Evolutionary conservation across 768 basidiomycete genomes (phyloP).

Genomic region (Cyclocybe cylindracea): DNA sequence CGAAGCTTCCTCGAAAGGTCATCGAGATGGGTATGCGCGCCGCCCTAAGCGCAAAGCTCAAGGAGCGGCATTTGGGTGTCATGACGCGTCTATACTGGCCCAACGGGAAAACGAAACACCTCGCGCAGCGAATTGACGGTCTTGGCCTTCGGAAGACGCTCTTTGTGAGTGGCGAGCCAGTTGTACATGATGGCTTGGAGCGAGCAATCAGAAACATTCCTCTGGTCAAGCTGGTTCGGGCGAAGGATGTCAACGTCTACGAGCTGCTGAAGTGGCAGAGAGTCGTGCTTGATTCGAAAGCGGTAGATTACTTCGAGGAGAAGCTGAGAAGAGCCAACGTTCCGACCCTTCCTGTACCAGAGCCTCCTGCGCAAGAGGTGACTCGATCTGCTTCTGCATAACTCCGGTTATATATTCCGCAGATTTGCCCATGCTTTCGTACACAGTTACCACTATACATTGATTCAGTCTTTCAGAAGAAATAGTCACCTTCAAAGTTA

Average conservation of each 20-base stretch:
- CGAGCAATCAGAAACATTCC: slow-evolving; percentile 72
- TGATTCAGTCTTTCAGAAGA: no score
- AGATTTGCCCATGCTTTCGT: no score
- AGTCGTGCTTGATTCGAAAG: slow-evolving; percentile 77
- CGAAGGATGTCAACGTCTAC: slow-evolving; percentile 74
- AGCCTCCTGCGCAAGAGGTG: slow-evolving; percentile 5
- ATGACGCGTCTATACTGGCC: slow-evolving; percentile 76
- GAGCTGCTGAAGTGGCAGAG: slow-evolving; percentile 84
- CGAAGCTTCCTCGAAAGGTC: slow-evolving; percentile 91
- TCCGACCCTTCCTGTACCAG: slow-evolving; percentile 25
- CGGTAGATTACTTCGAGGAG: slow-evolving; percentile 77
- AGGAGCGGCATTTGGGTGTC: slow-evolving; percentile 72
- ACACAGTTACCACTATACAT: no score
- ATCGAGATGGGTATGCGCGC: slow-evolving; percentile 91
- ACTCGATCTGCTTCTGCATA: no score
- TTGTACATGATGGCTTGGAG: slow-evolving; percentile 54
- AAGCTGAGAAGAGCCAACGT: slow-evolving; percentile 51
- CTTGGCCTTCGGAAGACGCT: slow-evolving; percentile 74
- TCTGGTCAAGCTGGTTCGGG: slow-evolving; percentile 62
- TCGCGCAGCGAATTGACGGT: slow-evolving; percentile 60
- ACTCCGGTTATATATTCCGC: no score
- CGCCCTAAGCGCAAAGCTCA: slow-evolving; percentile 82
- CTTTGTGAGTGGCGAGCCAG: slow-evolving; percentile 68
- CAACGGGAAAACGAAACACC: slow-evolving; percentile 67
- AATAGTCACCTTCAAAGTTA: slow-evolving; percentile 7